Evolutionary conservation across 352 stramenopile genomes (phyloP), one percentile per base, ranked within the genome.

Genomic region (Globisporangium abappressorium): DNA sequence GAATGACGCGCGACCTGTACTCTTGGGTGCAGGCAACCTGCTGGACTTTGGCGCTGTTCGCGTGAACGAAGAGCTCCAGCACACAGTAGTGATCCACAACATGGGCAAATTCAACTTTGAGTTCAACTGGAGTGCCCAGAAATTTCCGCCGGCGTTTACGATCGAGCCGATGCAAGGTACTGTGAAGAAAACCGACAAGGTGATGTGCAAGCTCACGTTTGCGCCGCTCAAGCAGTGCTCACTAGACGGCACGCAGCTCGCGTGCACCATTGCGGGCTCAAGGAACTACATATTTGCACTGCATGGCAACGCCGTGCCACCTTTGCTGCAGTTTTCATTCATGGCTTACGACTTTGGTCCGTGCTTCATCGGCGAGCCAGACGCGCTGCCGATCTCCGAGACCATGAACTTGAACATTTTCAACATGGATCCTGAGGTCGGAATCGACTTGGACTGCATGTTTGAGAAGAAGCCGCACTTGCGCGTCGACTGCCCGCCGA

Each of bases 71-170:
- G 78, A 79, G 67, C 69, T 79, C 1, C 64, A 79, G 5, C 89
- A 87, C 12, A 78, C 66, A 0, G 71, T 98, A 3, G 76, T 85
- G 46, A 92, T 98, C 55, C 75, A 93, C 55, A 98, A 98, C 73
- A 81, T 72, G 1, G 95, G 95, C 41, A 98, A 98, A 67, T 98
- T 98, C 72, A 98, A 97, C 70, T 98, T 98, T 69, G 94, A 98
- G 51, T 98, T 98, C 65, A 83, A 84, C 30, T 97, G 93, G 84
- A 88, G 62, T 62, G 70, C 82, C 47, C 57, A 64, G 9, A 80
- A 78, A 58, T 71, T 77, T n/a, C 67, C 75, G 9, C 55, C 82
- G 6, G 75, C 77, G 24, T 69, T 95, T 14, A 69, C 68, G 3
- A 84, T 95, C 67, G 81, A 94, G 36, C 87, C 90, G 11, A 79